These are phyloP conservation scores for Catunica adiposa DNA, from an alignment of 2,329 filamentous ascomycete species.

Conservation along the genomic window DNA sequence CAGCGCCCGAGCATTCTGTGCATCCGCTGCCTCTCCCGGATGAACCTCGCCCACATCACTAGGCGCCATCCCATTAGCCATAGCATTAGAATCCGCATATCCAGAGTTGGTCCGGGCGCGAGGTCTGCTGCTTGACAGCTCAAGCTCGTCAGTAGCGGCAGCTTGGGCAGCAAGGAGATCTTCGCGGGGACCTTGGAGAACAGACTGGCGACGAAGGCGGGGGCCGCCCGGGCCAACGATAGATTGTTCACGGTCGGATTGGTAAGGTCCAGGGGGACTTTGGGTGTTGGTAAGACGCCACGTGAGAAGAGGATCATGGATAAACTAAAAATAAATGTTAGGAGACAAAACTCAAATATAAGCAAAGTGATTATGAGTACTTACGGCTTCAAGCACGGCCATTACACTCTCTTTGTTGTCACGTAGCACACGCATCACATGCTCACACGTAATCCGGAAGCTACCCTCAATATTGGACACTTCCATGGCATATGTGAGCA, in stretches of 20 bases:
- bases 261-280: constrained; percentile 49
- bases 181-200: constrained; percentile 45
- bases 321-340: constrained; percentile 71
- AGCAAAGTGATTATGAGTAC: constrained; percentile 23
- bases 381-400: constrained; percentile 91
- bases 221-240: constrained; percentile 30
- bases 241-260: constrained; percentile 40
- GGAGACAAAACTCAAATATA: constrained; percentile 4
- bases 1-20: constrained; percentile 81
- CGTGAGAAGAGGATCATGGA: constrained; percentile 95
- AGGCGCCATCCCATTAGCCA: neutral
- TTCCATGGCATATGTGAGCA: constrained; percentile 99
- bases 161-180: constrained; percentile 36
- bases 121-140: constrained; percentile 25
- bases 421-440: constrained; percentile 90
- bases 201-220: constrained; percentile 48
- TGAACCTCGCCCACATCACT: constrained; percentile 10
- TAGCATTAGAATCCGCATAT: constrained; percentile 15
- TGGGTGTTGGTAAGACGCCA: constrained; percentile 66
- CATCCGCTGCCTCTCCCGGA: constrained; percentile 53
- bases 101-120: constrained; percentile 40
- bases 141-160: constrained; percentile 15
- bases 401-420: constrained; percentile 98
- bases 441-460: constrained; percentile 95
- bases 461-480: constrained; percentile 99